Conservation (phyloP, 1,284 basidiomycete species). For the Gymnopus androsaceus region DNA sequence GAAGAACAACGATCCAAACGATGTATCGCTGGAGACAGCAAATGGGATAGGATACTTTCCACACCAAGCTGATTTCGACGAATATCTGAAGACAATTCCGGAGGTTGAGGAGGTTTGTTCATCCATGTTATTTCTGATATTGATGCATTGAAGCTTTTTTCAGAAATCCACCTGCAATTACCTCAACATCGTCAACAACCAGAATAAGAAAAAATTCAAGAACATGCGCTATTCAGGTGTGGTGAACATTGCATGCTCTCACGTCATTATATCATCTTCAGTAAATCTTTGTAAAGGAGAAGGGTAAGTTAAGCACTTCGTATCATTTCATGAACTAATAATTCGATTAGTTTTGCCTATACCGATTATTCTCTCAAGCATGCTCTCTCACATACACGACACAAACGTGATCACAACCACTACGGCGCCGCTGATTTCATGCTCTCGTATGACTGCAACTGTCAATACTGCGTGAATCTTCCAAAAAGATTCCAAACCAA, state of each 20-base stretch:
- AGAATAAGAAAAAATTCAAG: constrained; percentile 30
- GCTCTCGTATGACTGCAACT: constrained; percentile 3
- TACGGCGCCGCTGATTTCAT: not conserved
- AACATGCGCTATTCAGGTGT: constrained; percentile 28
- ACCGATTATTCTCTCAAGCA: not conserved
- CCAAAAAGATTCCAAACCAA: not conserved
- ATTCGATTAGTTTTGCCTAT: not conserved
- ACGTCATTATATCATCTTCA: constrained; percentile 27
- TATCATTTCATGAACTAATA: not conserved
- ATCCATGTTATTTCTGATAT: not conserved
- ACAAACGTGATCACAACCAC: not conserved
- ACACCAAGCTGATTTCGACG: not conserved
- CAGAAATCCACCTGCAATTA: constrained; percentile 28
- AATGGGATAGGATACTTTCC: constrained; percentile 14
- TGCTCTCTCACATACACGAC: not conserved
- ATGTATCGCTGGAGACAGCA: too few species aligned
- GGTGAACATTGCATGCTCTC: constrained; percentile 28
- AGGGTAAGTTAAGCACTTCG: constrained; percentile 16
- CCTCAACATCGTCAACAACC: constrained; percentile 28
- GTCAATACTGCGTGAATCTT: not conserved
- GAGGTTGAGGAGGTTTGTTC: constrained; percentile 10
- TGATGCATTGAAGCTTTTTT: not conserved
- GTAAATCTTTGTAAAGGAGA: constrained; percentile 27
- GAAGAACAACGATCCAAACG: too few species aligned
- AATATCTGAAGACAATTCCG: constrained; percentile 9